A percentile compares a stretch with the other conserved stretches of the same genome.
Evolutionary conservation across 495 filamentous ascomycete genomes (phyloP).

Genomic region (Bathelium albidoporum): DNA sequence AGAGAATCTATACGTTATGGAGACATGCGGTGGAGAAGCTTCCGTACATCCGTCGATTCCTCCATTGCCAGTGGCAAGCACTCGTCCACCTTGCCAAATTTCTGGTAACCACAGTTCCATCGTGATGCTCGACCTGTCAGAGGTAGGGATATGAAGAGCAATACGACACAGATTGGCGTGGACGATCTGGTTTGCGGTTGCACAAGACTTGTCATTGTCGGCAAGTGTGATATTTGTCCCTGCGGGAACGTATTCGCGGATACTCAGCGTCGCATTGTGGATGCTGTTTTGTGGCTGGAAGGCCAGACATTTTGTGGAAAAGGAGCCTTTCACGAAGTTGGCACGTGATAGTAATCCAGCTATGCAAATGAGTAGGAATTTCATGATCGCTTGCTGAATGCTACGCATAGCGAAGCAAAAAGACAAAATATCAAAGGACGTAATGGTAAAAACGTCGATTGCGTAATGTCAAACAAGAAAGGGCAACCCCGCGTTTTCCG

Average conservation of each 20-base stretch:
- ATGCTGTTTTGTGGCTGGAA: neutral
- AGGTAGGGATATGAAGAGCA: conserved; percentile 46
- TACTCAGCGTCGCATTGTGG: neutral
- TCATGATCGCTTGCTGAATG: neutral
- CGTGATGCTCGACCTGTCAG: conserved; percentile 41
- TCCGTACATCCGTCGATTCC: conserved; percentile 22
- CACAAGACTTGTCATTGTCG: neutral
- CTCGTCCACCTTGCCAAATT: conserved; percentile 24
- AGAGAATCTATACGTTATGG: neutral
- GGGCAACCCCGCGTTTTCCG: too few species aligned
- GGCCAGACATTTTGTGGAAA: neutral
- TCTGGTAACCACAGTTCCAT: conserved; percentile 50
- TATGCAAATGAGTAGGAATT: neutral
- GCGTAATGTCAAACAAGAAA: too few species aligned
- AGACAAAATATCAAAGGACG: neutral
- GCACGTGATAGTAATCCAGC: neutral
- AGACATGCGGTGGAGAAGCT: neutral
- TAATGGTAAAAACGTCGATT: neutral
- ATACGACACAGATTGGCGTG: conserved; percentile 45
- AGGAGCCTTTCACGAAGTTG: neutral
- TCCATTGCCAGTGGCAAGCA: conserved; percentile 27
- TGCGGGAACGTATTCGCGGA: neutral
- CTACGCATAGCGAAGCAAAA: neutral
- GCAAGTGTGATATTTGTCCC: neutral
- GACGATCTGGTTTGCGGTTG: neutral